Conservation (phyloP, 2,329 filamentous ascomycete genomes). For the Aspergillaceae sp. region DNA sequence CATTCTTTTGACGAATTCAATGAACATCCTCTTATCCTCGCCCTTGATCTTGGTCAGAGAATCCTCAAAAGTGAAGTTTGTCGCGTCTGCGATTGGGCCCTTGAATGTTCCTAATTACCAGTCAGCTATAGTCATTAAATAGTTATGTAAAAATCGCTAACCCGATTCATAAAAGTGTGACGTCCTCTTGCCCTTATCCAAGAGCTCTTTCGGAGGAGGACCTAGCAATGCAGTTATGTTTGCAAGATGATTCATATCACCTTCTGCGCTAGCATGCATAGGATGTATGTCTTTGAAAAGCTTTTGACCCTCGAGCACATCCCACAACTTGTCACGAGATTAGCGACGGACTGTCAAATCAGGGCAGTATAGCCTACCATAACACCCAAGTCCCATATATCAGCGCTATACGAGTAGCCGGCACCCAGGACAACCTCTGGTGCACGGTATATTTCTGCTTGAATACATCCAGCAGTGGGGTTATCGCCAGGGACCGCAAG, state of each 20-base stretch:
- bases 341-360: background rate
- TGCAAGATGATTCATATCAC: no score
- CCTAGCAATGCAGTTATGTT: no score
- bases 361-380: constrained; percentile 16
- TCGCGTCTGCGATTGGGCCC: no score
- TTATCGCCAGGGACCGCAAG: constrained; percentile 23
- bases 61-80: constrained; percentile 9
- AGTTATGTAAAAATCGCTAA: no score
- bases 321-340: constrained; percentile 17
- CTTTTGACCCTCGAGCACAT: constrained; percentile 18
- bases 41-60: constrained; percentile 11
- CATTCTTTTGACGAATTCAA: constrained; percentile 23
- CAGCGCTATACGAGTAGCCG: constrained; percentile 28
- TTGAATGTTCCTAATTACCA: no score
- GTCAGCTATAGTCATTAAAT: no score
- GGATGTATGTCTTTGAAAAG: background rate
- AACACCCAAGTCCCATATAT: constrained; percentile 31
- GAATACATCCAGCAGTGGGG: constrained; percentile 34
- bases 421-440: constrained; percentile 28
- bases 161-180: no score
- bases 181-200: no score
- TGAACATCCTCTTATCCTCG: constrained; percentile 23
- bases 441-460: constrained; percentile 33
- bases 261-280: no score
- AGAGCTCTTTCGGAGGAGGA: no score